A percentile compares a stretch with the other conserved stretches of the same genome.
phyloP scores from a whole-genome alignment of 768 basidiomycete genomes.

The Tricholomella constricta region DNA sequence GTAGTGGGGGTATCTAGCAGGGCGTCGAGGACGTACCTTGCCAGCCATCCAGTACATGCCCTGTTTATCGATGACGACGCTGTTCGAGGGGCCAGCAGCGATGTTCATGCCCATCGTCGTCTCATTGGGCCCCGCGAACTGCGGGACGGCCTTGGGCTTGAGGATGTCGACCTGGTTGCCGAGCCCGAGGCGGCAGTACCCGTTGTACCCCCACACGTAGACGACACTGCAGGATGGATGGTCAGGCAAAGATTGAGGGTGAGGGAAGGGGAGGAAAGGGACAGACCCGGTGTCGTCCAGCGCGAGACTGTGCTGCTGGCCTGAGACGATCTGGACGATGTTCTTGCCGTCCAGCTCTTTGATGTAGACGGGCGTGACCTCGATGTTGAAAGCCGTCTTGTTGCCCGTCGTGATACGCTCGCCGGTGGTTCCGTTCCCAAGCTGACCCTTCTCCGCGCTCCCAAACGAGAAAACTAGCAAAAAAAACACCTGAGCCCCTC shows the following conservation, averaged over 20 bases:
- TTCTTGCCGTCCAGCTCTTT: conserved; percentile 76
- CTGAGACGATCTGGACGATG: conserved; percentile 81
- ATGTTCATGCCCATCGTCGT: conserved; percentile 64
- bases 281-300: conserved; percentile 74
- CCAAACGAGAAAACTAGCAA: conserved; percentile 82
- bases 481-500: too few relatives aligned
- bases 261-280: neutral
- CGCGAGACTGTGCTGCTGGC: conserved; percentile 85
- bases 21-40: conserved; percentile 65
- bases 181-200: conserved; percentile 88
- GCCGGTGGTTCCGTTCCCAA: conserved; percentile 95
- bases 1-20: too few relatives aligned
- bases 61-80: conserved; percentile 82
- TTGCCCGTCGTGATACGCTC: conserved; percentile 87
- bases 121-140: conserved; percentile 78
- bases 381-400: conserved; percentile 81
- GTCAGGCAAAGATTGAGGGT: neutral
- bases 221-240: conserved; percentile 49
- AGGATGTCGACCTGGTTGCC: conserved; percentile 83
- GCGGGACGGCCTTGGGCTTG: conserved; percentile 81
- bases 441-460: conserved; percentile 89
- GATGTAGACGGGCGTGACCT: conserved; percentile 71
- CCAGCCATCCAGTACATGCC: conserved; percentile 89
- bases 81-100: conserved; percentile 79
- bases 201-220: conserved; percentile 88